Conservation (phyloP, 2,329 filamentous ascomycete species). For the Verticillium zaregamsianum region DNA sequence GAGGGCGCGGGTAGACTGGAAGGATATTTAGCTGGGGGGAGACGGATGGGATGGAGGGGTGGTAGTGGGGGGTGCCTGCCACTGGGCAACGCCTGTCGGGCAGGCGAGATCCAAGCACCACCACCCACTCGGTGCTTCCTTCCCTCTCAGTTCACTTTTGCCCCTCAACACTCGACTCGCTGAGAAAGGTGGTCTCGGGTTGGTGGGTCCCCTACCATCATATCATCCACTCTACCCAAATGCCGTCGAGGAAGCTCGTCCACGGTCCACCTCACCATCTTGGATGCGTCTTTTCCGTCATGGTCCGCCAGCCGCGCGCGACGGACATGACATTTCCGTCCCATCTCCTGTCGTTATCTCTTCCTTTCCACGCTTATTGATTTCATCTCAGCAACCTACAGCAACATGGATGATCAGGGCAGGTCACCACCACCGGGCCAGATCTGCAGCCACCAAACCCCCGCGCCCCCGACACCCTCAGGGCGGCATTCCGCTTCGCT, state of each 20-base stretch:
- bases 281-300: not conserved
- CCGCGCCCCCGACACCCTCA: not conserved
- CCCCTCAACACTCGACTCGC: not conserved
- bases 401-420: not conserved
- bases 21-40: not conserved
- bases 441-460: not conserved
- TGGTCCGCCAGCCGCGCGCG: not conserved
- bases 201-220: not conserved
- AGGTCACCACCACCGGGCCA: not conserved
- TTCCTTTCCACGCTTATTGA: not conserved
- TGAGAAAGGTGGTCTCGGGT: not conserved
- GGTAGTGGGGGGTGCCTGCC: not conserved
- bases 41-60: not conserved
- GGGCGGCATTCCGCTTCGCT: not conserved
- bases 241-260: not conserved
- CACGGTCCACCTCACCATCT: not conserved
- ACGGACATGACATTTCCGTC: not conserved
- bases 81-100: not conserved
- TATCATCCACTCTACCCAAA: not conserved
- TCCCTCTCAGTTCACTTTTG: not conserved
- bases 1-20: not conserved
- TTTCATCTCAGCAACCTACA: not conserved
- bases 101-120: not conserved
- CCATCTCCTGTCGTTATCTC: not conserved
- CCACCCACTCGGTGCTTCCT: not conserved